phyloP scores from a whole-genome alignment of 176 grass and related monocot species.

The Chrysopogon serrulatus region DNA sequence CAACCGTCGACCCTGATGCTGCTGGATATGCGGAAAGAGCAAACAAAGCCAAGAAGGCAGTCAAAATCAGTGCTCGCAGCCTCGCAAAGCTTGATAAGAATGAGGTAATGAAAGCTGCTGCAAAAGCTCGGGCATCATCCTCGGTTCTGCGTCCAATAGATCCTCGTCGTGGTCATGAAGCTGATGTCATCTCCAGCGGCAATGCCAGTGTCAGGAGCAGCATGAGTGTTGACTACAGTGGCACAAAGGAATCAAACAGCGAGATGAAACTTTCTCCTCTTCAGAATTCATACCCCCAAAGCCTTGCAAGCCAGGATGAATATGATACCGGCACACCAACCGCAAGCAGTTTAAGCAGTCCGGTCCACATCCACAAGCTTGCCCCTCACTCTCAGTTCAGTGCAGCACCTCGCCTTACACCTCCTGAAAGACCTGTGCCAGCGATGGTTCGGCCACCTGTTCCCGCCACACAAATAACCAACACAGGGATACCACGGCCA shows the following conservation, averaged over 20 bases:
- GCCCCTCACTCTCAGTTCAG: conserved; percentile 18
- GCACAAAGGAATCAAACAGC: conserved; percentile 54
- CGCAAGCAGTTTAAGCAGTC: conserved; percentile 79
- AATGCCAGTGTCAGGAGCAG: conserved; percentile 70
- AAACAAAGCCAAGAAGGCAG: conserved; percentile 76
- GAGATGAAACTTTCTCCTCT: conserved; percentile 61
- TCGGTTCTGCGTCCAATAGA: conserved; percentile 81
- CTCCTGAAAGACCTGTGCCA: conserved; percentile 22
- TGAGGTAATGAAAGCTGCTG: conserved; percentile 82
- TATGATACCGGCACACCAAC: conserved; percentile 67
- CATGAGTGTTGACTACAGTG: conserved; percentile 56
- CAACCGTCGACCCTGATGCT: conserved; percentile 84
- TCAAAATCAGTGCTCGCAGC: conserved; percentile 96
- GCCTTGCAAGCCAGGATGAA: conserved; percentile 70
- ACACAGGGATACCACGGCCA: not conserved
- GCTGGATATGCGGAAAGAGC: conserved; percentile 59
- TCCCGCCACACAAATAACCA: conserved; percentile 38
- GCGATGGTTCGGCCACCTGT: conserved; percentile 22
- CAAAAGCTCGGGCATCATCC: conserved; percentile 89
- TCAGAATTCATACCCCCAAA: no score
- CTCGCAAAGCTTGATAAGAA: conserved; percentile 85
- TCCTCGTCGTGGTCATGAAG: conserved; percentile 39
- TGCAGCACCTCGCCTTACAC: conserved; percentile 28
- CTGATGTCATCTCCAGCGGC: conserved; percentile 65
- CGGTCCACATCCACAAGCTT: conserved; percentile 51